phyloP scores from a whole-genome alignment of 2,329 filamentous ascomycete species.

The Calonectria honghensis region DNA sequence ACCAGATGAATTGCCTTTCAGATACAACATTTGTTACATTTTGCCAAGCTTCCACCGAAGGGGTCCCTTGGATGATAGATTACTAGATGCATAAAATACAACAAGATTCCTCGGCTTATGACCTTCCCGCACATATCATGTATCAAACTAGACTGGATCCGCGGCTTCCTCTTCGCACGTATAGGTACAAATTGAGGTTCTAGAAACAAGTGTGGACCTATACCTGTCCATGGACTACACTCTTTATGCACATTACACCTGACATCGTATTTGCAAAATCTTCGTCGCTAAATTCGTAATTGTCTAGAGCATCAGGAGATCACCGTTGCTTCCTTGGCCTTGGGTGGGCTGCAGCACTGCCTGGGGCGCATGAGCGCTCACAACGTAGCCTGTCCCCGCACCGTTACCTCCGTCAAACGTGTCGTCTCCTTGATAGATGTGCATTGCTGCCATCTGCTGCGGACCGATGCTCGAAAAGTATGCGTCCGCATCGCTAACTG shows the following conservation, averaged over 20 bases:
- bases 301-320: conserved; percentile 79
- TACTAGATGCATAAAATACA: background rate
- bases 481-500: conserved; percentile 89
- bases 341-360: conserved; percentile 82
- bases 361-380: conserved; percentile 88
- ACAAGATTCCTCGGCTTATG: background rate
- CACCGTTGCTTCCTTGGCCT: conserved; percentile 79
- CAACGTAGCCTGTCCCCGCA: conserved; percentile 77
- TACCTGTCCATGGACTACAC: background rate
- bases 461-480: conserved; percentile 89
- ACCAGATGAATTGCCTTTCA: background rate
- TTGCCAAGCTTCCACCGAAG: background rate
- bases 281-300: conserved; percentile 47
- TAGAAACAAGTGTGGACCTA: background rate
- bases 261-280: conserved; percentile 40
- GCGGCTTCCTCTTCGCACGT: conserved; percentile 8
- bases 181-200: conserved; percentile 18
- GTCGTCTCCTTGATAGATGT: conserved; percentile 77
- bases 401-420: conserved; percentile 76
- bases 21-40: background rate
- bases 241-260: conserved; percentile 30
- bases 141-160: conserved; percentile 18
- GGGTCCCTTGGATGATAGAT: background rate
- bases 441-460: conserved; percentile 84
- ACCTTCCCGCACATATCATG: conserved; percentile 4